Evolutionary conservation across 306 rosid species (phyloP), one percentile per base, ranked within the genome.

Genomic region (Castanea sativa): DNA sequence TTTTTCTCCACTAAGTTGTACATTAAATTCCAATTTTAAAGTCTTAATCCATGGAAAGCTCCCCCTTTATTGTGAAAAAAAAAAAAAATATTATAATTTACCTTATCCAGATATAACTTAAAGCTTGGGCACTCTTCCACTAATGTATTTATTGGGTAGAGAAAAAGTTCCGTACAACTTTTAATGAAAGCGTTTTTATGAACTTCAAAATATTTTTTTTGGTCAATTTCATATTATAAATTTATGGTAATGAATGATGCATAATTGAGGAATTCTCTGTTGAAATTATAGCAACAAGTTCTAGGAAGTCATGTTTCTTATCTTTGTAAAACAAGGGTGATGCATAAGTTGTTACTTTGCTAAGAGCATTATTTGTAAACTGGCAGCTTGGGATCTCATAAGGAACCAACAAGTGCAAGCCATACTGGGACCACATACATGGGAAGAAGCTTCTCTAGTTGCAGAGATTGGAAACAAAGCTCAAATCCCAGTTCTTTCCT

Each of bases 331-430:
- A 18, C 3, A 7, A 67, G 25, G 38, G 15, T 19, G 72, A 19
- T 35, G 72, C 51, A 2, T 27, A 29, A 14, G 52, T 38, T 4
- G 25, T 3, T 4, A 67, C 14, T 64, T 64, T 35, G 35, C 49
- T 65, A 33, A 65, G 19, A 61, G 33, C 38, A 12, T 5, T 27
- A 14, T 61, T 38, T 38, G 43, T 23, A 19, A 8, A 61, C 80
- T 69, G 68, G 81, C 89, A 90, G 91, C 89, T n/a, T 79, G 67
- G 67, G 83, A 82, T 76, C 87, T 84, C 20, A 83, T 86, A 55
- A 56, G 29, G 4, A 41, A 32, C 57, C 68, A 79, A 8, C 43
- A 68, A 1, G 89, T 84, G 23, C 78, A 86, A 75, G 93, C 84
- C 32, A 83, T 90, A 4, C 57, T 90, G 52, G 88, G 87, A 67